These are phyloP conservation scores for Sisymbrium altissimum DNA, from an alignment of 345 rosid genomes.

Conservation along the genomic window DNA sequence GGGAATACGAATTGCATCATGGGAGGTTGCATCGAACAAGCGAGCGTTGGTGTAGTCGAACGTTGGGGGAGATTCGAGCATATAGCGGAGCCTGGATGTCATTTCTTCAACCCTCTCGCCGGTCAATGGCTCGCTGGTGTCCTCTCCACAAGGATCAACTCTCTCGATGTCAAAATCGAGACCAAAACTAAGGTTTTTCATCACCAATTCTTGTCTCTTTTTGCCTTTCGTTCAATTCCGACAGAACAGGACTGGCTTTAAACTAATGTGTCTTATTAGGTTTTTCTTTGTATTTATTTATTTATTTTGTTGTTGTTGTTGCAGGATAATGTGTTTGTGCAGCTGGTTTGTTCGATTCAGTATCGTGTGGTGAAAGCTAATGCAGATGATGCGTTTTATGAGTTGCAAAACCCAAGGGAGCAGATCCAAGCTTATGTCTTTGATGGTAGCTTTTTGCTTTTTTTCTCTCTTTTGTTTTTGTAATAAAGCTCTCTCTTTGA, in stretches of 20 bases:
- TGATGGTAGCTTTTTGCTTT: conserved; percentile 54
- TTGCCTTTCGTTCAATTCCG: too few relatives aligned
- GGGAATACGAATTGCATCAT: conserved; percentile 50
- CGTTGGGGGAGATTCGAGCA: conserved; percentile 91
- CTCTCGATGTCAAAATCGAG: conserved; percentile 88
- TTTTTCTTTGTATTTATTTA: too few relatives aligned
- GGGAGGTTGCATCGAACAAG: conserved; percentile 79
- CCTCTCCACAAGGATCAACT: conserved; percentile 79
- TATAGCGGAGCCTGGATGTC: conserved; percentile 82
- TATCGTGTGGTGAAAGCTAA: conserved; percentile 63
- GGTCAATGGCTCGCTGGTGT: conserved; percentile 81
- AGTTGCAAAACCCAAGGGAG: conserved; percentile 84
- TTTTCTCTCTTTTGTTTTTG: too few relatives aligned
- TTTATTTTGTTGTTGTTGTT: neutral
- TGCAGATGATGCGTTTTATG: conserved; percentile 98
- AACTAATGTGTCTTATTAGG: too few relatives aligned
- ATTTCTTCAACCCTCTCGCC: conserved; percentile 62
- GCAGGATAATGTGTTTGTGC: conserved; percentile 97
- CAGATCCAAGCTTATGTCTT: conserved; percentile 96
- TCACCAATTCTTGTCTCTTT: neutral
- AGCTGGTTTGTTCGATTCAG: conserved; percentile 90
- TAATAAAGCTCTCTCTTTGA: neutral
- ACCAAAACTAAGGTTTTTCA: conserved; percentile 80
- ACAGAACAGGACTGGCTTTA: too few relatives aligned
- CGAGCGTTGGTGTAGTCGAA: conserved; percentile 77